Percentiles rank a stretch among this genome's conserved stretches.
Conservation (phyloP, 1,139 yeast genomes). For the Yamadazyma buinensis region DNA sequence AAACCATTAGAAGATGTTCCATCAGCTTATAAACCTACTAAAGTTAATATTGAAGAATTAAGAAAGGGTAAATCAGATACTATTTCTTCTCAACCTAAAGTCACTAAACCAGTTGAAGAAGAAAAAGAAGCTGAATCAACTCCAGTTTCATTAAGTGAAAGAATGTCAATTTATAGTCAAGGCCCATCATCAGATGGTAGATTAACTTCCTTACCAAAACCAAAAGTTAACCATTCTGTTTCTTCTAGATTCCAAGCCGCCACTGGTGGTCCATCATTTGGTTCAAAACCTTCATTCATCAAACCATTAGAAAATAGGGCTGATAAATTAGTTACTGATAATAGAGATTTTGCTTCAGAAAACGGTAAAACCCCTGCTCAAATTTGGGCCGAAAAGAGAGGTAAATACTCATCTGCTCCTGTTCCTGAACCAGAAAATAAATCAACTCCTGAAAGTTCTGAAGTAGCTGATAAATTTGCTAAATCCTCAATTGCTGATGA, state of each 20-base stretch:
- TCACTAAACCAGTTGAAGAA: slow-evolving; percentile 12
- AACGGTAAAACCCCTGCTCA: slow-evolving; percentile 93
- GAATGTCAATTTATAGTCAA: slow-evolving; percentile 31
- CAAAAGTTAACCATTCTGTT: slow-evolving; percentile 52
- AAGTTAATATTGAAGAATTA: slow-evolving; percentile 41
- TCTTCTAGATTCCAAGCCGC: slow-evolving; percentile 43
- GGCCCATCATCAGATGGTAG: slow-evolving; percentile 41
- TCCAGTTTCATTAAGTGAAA: slow-evolving; percentile 42
- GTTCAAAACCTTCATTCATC: slow-evolving; percentile 49
- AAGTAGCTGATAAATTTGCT: slow-evolving; percentile 17
- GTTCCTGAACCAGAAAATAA: slow-evolving; percentile 16
- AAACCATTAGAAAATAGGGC: slow-evolving; percentile 23
- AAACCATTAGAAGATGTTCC: slow-evolving; percentile 60
- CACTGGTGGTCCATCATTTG: slow-evolving; percentile 39
- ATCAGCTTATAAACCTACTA: slow-evolving; percentile 69
- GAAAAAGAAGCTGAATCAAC: slow-evolving; percentile 20
- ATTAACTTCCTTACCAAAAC: slow-evolving; percentile 63
- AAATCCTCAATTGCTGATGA: slow-evolving; percentile 13
- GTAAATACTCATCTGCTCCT: slow-evolving; percentile 49
- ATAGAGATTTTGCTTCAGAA: slow-evolving; percentile 66
- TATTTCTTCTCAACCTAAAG: slow-evolving; percentile 37
- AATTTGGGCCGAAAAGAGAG: slow-evolving; percentile 90
- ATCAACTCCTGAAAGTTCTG: slow-evolving; percentile 7
- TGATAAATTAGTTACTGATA: slow-evolving; percentile 60
- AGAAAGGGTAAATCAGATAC: slow-evolving; percentile 48